Base-by-base conservation (phyloP, 805 yeast species). In the Candida nitratophila region DNA sequence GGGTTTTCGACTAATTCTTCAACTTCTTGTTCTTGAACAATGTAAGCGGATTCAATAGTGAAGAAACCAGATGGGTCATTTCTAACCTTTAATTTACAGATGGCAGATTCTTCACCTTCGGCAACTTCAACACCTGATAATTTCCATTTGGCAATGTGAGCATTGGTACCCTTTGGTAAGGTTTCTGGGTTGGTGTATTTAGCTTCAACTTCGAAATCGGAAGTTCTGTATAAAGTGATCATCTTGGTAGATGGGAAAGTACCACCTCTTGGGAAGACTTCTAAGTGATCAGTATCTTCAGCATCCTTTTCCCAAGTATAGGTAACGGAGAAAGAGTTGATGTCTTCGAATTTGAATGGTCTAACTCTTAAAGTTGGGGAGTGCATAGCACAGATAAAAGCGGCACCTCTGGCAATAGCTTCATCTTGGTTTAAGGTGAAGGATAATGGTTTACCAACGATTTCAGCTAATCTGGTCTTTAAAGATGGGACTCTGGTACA, bases 371-470 rank as follows among this genome's bases (percentile, higher is more conserved):
- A 81, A 53, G 97, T 90, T 70, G 99, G 99, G 31, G 98, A 91
- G 77, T 90, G 98, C 73, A 89, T 86, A 55, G 99, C 99, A 70
- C 99, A 93, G 61, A 93, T 86, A 71, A 93, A 93, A 40, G 99
- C 96, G 59, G 96, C 95, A 75, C 99, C 99, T 70, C 91, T 87
- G 45, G 99, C 98, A 65, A 91, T 85, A 51, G 99, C 96, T 77
- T 93, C 99, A 65, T 93, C 99, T 74, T 90, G 97, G 79, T 93
- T 93, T 71, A 95, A 80, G 56, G 98, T 95, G 75, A 86, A 85
- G 35, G 96, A 86, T 64, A 93, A 75, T 58, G 73, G 83, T 73
- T 86, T 86, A 66, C 86, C 86, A 65, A 93, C 88, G 53, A 86
- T 74, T 63, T 83, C 86, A 56, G 84, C 56, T 56, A 93, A 76